These are phyloP conservation scores for Heritiera fomes DNA, from an alignment of 345 rosid species.

Conservation along the genomic window DNA sequence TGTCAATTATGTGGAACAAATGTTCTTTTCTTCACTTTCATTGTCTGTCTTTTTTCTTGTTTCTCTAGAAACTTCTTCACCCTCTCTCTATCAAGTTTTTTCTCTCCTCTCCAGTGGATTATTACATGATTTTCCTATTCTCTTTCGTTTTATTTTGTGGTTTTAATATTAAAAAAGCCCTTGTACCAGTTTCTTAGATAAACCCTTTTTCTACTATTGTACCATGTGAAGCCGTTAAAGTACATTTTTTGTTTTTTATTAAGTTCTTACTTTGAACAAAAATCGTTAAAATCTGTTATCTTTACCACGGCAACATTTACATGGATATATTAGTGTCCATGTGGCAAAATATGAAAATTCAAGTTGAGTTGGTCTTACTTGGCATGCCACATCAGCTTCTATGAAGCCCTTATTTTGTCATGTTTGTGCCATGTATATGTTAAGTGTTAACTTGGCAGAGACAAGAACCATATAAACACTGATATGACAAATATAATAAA, in stretches of 20 bases:
- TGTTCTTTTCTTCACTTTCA: neutral
- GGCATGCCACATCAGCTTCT: neutral
- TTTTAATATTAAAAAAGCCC: neutral
- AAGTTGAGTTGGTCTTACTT: neutral
- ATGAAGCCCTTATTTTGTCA: neutral
- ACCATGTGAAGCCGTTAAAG: neutral
- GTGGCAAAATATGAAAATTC: neutral
- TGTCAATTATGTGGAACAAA: neutral
- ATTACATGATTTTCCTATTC: neutral
- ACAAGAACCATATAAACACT: neutral
- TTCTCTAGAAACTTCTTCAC: neutral
- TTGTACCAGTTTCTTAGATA: neutral
- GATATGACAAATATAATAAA: neutral
- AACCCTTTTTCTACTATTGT: neutral
- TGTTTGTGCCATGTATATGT: neutral
- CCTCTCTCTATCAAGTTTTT: neutral
- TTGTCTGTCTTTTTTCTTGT: neutral
- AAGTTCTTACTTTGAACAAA: neutral
- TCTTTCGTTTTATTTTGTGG: neutral
- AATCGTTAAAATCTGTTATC: neutral
- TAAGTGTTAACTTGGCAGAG: neutral
- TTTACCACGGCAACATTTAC: neutral
- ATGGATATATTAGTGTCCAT: neutral
- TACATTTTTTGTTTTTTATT: neutral
- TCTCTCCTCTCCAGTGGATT: neutral